These are phyloP conservation scores for Xylaria palmicola DNA, from an alignment of 495 filamentous ascomycete genomes.

Conservation along the genomic window DNA sequence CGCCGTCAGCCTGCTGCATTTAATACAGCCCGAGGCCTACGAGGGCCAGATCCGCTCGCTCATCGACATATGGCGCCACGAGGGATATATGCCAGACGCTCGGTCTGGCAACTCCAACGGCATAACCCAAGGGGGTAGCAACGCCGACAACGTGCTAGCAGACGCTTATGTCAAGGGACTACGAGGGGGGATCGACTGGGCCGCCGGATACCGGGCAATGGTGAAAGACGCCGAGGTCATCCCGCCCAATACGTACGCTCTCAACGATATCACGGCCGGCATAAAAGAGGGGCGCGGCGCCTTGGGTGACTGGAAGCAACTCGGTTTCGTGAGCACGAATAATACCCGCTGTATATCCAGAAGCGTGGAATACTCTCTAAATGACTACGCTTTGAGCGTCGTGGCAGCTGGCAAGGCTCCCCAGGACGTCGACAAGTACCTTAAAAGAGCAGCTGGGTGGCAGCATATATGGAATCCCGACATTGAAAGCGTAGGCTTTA, in stretches of 20 bases:
- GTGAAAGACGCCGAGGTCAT: conserved; percentile 61
- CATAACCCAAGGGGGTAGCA: conserved; percentile 64
- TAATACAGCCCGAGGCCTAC: conserved; percentile 61
- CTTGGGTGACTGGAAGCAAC: conserved; percentile 61
- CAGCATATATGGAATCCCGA: conserved; percentile 63
- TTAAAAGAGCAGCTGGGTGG: conserved; percentile 66
- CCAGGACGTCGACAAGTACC: conserved; percentile 55
- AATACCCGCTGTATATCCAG: conserved; percentile 59
- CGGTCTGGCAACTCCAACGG: conserved; percentile 67
- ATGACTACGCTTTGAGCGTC: conserved; percentile 63
- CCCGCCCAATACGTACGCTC: conserved; percentile 57
- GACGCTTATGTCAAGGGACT: conserved; percentile 73
- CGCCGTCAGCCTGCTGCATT: conserved; percentile 57
- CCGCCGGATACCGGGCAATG: conserved; percentile 66
- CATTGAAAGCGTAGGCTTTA: conserved; percentile 53
- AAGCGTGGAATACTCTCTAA: conserved; percentile 64
- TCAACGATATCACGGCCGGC: conserved; percentile 55
- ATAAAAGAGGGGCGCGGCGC: conserved; percentile 69
- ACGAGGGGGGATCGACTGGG: conserved; percentile 58
- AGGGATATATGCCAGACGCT: conserved; percentile 62
- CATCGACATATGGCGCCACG: conserved; percentile 66
- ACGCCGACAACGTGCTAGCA: conserved; percentile 69
- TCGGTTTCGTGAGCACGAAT: conserved; percentile 60
- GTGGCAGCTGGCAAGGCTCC: conserved; percentile 56
- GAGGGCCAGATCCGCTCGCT: conserved; percentile 62